Base-by-base conservation (phyloP, 1,284 basidiomycete genomes). In the Trichosporon coremiiforme region DNA sequence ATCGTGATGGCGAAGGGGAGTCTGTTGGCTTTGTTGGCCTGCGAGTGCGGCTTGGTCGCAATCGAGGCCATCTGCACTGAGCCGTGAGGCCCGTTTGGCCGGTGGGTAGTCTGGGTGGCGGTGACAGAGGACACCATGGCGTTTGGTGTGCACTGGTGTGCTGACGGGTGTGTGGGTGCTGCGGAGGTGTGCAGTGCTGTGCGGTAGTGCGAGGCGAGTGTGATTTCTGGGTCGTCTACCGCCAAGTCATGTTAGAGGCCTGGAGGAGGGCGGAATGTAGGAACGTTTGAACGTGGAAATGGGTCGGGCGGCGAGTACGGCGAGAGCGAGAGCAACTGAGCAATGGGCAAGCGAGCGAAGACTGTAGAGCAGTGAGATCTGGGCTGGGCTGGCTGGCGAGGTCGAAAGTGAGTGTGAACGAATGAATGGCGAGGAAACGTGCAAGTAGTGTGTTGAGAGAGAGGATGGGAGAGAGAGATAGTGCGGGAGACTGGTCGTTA, bases 181-280 rank as follows among this genome's bases (percentile, higher is more conserved):
- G 50, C 50, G 50, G 50, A 53, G 50, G 22, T 25, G 13, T 41
- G 36, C 36, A 38, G 41, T 1, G 41, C 33, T 60, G 63, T 63
- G 47, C 50, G 50, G 36, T 65, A 62, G 67, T 65, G 25, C 53
- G 50, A 29, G 45, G 53, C 33, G 22, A 68, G 64, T 65, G 64
- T 38, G 64, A n/a, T 62, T 17, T 62, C 64, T 22, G 50, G 15
- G 31, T 62, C 7, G 57, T 62, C 57, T 62, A 62, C 57, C 57
- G 57, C 57, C 31, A 29, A 62, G 57, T 62, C 57, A 62, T 62
- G 31, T n/a, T 62, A 17, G 29, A 25, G 55, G 33, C 15, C 25
- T 38, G 29, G 25, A 7, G 33, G 33, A 10, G 63, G 57, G 29
- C n/a, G 17, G 57, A 33, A 62, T 33, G 29, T 33, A 33, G 57